These are phyloP conservation scores for Aspergillus viridinutans DNA, from an alignment of 2,329 filamentous ascomycete species.

Conservation along the genomic window DNA sequence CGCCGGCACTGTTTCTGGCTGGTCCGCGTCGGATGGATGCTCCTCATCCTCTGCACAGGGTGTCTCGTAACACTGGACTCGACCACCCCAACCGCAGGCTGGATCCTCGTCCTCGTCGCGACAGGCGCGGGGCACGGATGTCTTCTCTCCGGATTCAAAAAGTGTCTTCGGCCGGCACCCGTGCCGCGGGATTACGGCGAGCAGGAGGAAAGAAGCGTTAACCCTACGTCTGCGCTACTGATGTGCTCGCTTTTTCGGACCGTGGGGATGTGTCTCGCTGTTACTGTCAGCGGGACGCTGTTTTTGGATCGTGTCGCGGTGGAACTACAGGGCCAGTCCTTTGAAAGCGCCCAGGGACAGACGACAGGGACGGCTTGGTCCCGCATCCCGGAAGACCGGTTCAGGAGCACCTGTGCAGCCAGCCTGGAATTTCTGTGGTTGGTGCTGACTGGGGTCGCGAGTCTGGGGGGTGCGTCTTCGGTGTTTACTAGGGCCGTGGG, in stretches of 20 bases:
- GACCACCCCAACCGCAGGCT: constrained; percentile 30
- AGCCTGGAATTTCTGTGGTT: constrained; percentile 25
- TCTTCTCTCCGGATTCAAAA: constrained; percentile 39
- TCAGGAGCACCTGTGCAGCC: constrained; percentile 13
- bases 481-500: neutral
- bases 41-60: constrained; percentile 35
- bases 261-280: constrained; percentile 44
- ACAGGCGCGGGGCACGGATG: constrained; percentile 43
- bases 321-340: constrained; percentile 18
- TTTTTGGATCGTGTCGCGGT: constrained; percentile 40
- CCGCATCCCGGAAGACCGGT: constrained; percentile 13
- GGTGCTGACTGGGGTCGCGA: constrained; percentile 23
- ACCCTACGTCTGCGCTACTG: constrained; percentile 23
- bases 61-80: constrained; percentile 35
- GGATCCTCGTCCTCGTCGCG: constrained; percentile 35
- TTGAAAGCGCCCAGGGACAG: constrained; percentile 9
- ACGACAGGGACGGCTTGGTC: constrained; percentile 11
- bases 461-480: constrained; percentile 17
- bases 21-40: constrained; percentile 40
- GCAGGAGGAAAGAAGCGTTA: neutral
- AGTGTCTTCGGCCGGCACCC: constrained; percentile 37
- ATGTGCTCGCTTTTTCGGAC: constrained; percentile 39
- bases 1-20: constrained; percentile 34
- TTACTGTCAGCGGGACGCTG: constrained; percentile 38
- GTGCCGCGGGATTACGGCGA: neutral